A percentile compares a stretch with the other conserved stretches of the same genome.
phyloP scores from a whole-genome alignment of 805 yeast species.

The Tetrapisispora phaffii region DNA sequence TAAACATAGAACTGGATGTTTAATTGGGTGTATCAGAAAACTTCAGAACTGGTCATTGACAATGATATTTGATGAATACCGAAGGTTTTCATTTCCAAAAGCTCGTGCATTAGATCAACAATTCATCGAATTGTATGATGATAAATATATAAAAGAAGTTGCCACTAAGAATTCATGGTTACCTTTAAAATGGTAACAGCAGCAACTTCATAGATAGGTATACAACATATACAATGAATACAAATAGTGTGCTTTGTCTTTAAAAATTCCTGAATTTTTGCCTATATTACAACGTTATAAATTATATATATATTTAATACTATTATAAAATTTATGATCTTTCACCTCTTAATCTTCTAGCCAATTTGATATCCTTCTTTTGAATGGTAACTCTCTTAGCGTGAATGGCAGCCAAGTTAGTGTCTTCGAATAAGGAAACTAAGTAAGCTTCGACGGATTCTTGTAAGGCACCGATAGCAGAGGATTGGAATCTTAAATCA shows the following conservation, averaged over 20 bases:
- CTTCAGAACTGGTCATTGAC: constrained; percentile 88
- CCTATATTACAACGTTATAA: constrained; percentile 2
- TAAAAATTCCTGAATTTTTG: constrained; percentile 2
- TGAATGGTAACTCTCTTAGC: constrained; percentile 98
- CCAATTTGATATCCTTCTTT: constrained; percentile 95
- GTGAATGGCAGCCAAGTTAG: constrained; percentile 96
- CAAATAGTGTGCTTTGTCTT: not conserved
- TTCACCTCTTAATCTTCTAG: constrained; percentile 96
- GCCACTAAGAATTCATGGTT: constrained; percentile 49
- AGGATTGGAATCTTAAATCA: constrained; percentile 90
- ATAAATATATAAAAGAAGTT: constrained; percentile 43
- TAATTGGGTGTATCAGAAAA: constrained; percentile 84
- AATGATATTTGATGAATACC: constrained; percentile 90
- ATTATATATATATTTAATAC: not conserved
- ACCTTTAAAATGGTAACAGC: constrained; percentile 54
- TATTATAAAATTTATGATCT: constrained; percentile 45
- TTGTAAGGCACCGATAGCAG: constrained; percentile 94
- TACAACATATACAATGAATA: constrained; percentile 58
- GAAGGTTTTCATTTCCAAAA: constrained; percentile 91
- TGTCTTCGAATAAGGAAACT: constrained; percentile 92
- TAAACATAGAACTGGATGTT: constrained; percentile 92
- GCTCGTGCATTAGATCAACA: constrained; percentile 94
- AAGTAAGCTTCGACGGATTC: constrained; percentile 98
- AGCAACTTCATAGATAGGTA: not conserved
- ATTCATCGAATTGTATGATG: constrained; percentile 83